Base-by-base conservation (phyloP, 495 filamentous ascomycete genomes). In the Rhypophila decipiens region DNA sequence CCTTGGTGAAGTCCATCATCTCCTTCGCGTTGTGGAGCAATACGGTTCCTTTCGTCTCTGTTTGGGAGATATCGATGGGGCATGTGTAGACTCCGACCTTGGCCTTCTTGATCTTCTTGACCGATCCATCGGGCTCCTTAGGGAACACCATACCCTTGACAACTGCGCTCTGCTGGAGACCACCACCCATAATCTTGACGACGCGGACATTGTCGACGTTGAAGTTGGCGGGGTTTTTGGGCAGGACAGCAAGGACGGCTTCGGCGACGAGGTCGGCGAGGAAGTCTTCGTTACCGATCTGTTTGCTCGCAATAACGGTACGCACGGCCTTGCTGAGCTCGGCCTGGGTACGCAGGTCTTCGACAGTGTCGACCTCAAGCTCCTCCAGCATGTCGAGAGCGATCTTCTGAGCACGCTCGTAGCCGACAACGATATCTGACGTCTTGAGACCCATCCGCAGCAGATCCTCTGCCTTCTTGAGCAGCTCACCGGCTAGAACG, bases 21-120 rank as follows among this genome's bases (percentile, higher is more conserved):
- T 99, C 94, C 72, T 96, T 87, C 23, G 91, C 90, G 60, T 95
- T 97, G 68, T 97, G 88, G 51, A 99, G 64, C 31, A 99, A 73
- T n/a, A 99, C 94, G 13, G 94, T 99, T n/a, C 94, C 94, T 75
- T 99, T 99, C 56, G 94, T 99, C 71, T 99, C 94, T 22, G 94
- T 99, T 76, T 96, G 90, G 57, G 79, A 86, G 69, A 79, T 91
- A 63, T 99, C 94, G 67, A 99, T 87, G 34, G 94, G 83, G 74
- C 94, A 99, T 58, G 87, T 89, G 78, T 86, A 99, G 33, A 97
- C 90, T 44, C 84, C 94, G 47, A 99, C 94, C 76, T 95, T 96
- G 56, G 94, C 93, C 69, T 87, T 91, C 53, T 71, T 76, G 44
- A 85, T 89, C 70, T 88, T 89, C 79, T 95, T 97, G 60, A 96